phyloP scores from a whole-genome alignment of 768 basidiomycete species.

The Panaeolus cyanescens region DNA sequence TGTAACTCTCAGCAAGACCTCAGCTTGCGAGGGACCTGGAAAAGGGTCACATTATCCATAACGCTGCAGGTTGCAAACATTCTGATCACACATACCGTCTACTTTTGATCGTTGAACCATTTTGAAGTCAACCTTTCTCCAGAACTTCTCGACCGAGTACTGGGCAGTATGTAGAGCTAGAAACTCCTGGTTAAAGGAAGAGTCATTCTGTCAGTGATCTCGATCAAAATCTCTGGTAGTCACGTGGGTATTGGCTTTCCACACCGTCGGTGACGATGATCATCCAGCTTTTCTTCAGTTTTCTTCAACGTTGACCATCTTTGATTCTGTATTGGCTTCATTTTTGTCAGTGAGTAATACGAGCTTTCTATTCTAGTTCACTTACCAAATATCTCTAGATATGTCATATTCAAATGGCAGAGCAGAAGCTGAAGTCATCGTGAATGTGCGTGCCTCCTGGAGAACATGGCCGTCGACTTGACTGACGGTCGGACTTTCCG shows the following conservation, averaged over 20 bases:
- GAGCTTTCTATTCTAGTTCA: too few relatives aligned
- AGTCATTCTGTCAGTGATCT: neutral
- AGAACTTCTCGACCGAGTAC: too few relatives aligned
- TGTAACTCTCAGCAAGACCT: conserved; percentile 86
- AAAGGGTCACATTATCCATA: neutral
- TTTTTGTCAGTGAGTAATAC: too few relatives aligned
- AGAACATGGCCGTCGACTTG: neutral
- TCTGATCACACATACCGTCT: conserved; percentile 11
- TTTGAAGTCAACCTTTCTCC: neutral
- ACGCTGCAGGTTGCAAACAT: neutral
- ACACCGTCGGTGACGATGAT: too few relatives aligned
- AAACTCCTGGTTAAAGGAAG: neutral
- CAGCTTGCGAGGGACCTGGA: conserved; percentile 83
- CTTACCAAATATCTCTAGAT: neutral
- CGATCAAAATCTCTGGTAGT: neutral
- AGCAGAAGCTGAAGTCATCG: conserved; percentile 65
- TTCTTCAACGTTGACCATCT: neutral
- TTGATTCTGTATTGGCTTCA: neutral
- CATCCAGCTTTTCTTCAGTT: neutral
- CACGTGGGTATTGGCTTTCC: neutral
- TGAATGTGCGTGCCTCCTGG: conserved; percentile 48
- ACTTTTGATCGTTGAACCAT: conserved; percentile 23
- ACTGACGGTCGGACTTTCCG: neutral
- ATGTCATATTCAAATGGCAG: conserved; percentile 53
- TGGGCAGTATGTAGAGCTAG: neutral